These are phyloP conservation scores for Amanita jacksonii DNA, from an alignment of 768 basidiomycete genomes.

Conservation along the genomic window DNA sequence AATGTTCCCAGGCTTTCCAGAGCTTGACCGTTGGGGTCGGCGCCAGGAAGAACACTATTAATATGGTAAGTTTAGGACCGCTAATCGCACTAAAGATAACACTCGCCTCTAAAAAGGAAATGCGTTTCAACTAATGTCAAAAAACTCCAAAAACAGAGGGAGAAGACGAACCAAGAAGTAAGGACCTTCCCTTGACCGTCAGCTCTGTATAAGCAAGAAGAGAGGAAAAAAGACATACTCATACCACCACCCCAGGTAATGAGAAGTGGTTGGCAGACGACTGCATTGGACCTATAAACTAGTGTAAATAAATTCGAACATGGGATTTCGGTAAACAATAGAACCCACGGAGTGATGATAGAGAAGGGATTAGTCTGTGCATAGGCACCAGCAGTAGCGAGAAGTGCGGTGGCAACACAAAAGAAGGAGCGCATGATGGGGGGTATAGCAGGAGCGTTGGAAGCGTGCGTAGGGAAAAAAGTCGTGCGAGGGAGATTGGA, in stretches of 20 bases:
- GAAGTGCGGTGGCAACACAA: constrained; percentile 28
- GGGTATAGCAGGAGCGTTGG: constrained; percentile 17
- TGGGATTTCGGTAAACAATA: not conserved
- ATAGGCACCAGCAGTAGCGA: constrained; percentile 30
- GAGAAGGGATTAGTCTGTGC: constrained; percentile 35
- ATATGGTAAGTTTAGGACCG: not conserved
- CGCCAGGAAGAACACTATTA: constrained; percentile 46
- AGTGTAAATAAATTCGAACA: not conserved
- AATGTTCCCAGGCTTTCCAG: constrained; percentile 37
- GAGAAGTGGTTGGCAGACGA: constrained; percentile 48
- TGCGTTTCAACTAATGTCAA: not conserved
- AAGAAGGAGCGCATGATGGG: constrained; percentile 31
- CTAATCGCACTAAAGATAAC: too few relatives aligned
- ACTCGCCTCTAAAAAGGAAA: constrained; percentile 27
- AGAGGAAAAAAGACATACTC: constrained; percentile 26
- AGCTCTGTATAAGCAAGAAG: constrained; percentile 6
- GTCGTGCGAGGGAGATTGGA: constrained; percentile 6
- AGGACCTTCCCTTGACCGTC: constrained; percentile 34
- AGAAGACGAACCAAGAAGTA: constrained; percentile 49
- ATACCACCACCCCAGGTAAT: constrained; percentile 49
- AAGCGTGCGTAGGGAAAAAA: constrained; percentile 17
- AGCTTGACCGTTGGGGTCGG: constrained; percentile 31
- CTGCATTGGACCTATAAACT: constrained; percentile 30
- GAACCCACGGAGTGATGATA: constrained; percentile 68
- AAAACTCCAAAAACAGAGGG: constrained; percentile 4